Base-by-base conservation (phyloP, 495 filamentous ascomycete genomes). In the Xylaria curta region DNA sequence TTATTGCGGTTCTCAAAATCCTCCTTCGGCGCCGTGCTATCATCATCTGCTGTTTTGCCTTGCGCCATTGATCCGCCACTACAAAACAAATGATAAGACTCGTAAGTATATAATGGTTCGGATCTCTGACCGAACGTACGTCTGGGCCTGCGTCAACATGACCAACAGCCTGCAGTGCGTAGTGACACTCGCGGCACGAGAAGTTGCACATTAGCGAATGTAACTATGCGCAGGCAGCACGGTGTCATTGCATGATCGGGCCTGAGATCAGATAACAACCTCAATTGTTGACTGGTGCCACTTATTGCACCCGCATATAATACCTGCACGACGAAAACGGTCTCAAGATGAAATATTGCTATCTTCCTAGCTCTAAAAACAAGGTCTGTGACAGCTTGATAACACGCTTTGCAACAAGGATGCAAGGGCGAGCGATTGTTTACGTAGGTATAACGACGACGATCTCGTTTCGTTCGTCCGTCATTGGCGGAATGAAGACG, bases 401-500 rank as follows among this genome's bases (percentile, higher is more conserved):
- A 63, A 63, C 60, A 63, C 26, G 60, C 26, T 44, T 44, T 28
- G 17, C 21, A 26, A n/a, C 38, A 44, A 63, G 58, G 7, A 21
- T 56, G 33, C 19, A 21, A n/a, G 19, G 26, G 6, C 33, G 21
- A 38, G 33, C 19, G 19, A 15, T 60, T 38, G 33, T 38, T 38
- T 60, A 28, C 21, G 10, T 56, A n/a, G 58, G 21, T 60, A 10
- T 60, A 12, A 19, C 38, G 38, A 47, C n/a, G 10, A 28, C 36
- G 19, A 66, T 54, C 19, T 66, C 64, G 64, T 13, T 40, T 53
- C 31, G 33, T 38, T 8, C 3, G 26, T 5, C 3, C 7, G 3
- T 53, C 12, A 12, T 66, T 38, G 63, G 46, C 46, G 65, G 49
- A 49, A 67, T 40, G 65, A 67, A n/a, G 47, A 67, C 44, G 49